phyloP scores from a whole-genome alignment of 495 filamentous ascomycete species.

The Parachaetomium inaequale region DNA sequence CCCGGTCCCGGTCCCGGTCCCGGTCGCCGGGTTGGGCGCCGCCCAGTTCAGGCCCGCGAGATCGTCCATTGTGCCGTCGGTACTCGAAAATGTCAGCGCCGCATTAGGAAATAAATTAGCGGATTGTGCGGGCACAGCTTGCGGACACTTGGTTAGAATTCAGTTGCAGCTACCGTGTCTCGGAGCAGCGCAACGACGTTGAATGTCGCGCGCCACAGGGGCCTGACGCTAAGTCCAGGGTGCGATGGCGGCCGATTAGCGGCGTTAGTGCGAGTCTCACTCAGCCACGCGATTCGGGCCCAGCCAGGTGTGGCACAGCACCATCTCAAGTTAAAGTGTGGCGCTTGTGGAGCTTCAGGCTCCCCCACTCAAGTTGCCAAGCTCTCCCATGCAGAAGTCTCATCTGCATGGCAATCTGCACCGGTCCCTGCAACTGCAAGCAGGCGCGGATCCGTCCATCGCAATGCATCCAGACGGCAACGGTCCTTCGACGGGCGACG shows the following conservation, averaged over 20 bases:
- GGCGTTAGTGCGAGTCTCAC: neutral
- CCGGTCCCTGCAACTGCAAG: neutral
- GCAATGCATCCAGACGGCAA: neutral
- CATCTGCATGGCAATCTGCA: neutral
- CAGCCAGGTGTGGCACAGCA: neutral
- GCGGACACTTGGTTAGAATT: neutral
- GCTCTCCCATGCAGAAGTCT: neutral
- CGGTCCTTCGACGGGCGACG: neutral
- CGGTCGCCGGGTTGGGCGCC: slow-evolving; percentile 29
- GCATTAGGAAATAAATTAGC: neutral
- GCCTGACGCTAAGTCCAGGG: neutral
- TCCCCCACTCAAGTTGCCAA: neutral
- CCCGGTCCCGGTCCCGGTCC: too few relatives aligned
- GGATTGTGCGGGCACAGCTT: neutral
- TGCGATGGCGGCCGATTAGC: neutral
- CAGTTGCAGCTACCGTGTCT: neutral
- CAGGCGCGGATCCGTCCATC: neutral
- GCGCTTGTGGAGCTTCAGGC: neutral
- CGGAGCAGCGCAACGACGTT: neutral
- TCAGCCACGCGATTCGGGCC: neutral
- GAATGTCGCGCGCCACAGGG: slow-evolving; percentile 1
- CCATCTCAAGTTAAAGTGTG: neutral
- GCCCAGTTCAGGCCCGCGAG: slow-evolving; percentile 53
- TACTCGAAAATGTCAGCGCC: slow-evolving; percentile 6
- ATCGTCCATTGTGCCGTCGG: slow-evolving; percentile 48